phyloP scores from a whole-genome alignment of 75 land plant species.

The Chamaecyparis obtusa region DNA sequence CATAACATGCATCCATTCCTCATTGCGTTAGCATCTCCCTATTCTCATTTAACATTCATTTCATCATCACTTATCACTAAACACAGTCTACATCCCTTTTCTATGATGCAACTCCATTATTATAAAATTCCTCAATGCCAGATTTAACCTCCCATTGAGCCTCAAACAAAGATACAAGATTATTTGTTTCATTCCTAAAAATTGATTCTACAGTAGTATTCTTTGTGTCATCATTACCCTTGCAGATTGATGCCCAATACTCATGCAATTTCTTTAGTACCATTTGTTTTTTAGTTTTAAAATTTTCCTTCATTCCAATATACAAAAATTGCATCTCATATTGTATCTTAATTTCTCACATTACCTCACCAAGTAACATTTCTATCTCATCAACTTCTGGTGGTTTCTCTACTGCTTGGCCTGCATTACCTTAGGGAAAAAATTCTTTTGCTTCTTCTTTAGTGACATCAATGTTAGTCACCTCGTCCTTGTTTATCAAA shows the following conservation, averaged over 20 bases:
- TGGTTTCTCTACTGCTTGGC: slow-evolving; percentile 11
- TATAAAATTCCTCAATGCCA: neutral
- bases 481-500: slow-evolving; percentile 52
- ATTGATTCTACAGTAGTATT: neutral
- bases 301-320: too few species aligned
- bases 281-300: neutral
- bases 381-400: slow-evolving; percentile 43
- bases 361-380: slow-evolving; percentile 30
- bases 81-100: too few species aligned
- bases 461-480: slow-evolving; percentile 43
- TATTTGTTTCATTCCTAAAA: neutral
- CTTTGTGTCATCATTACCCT: neutral
- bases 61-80: too few species aligned
- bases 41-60: too few species aligned
- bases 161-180: neutral
- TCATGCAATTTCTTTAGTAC: too few species aligned
- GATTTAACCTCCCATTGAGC: neutral
- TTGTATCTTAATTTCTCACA: slow-evolving; percentile 13
- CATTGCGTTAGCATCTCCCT: too few species aligned
- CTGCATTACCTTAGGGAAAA: slow-evolving; percentile 14
- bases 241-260: too few species aligned
- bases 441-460: slow-evolving; percentile 44
- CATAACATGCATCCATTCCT: too few species aligned
- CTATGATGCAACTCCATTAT: neutral
- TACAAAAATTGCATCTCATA: neutral